phyloP scores from a whole-genome alignment of 73 alveolate genomes.

The Blepharisma japonicum region DNA sequence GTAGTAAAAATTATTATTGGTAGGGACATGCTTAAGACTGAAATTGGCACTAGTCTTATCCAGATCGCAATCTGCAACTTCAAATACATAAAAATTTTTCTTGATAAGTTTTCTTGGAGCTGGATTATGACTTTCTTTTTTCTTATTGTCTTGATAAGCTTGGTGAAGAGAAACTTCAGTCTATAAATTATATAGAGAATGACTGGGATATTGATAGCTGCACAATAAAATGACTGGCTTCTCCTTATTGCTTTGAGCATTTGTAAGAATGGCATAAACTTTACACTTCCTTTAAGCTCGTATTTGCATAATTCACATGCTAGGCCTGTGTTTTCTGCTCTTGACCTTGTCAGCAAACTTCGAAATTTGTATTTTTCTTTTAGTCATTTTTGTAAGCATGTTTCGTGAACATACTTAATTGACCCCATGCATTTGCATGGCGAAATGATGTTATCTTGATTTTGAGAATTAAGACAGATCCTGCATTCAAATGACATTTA shows the following conservation, averaged over 20 bases:
- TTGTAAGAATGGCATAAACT: neutral
- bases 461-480: too few species aligned
- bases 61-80: too few species aligned
- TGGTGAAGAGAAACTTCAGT: neutral
- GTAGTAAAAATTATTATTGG: too few species aligned
- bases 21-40: too few species aligned
- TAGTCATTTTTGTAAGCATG: constrained; percentile 48
- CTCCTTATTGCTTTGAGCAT: neutral
- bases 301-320: neutral
- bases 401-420: constrained; percentile 41
- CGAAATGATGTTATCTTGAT: too few species aligned
- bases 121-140: too few species aligned
- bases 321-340: neutral
- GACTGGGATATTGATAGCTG: neutral
- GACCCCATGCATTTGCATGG: neutral
- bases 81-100: too few species aligned
- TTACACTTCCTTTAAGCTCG: neutral
- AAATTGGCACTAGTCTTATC: too few species aligned
- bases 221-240: neutral
- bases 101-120: too few species aligned
- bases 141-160: neutral
- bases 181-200: neutral
- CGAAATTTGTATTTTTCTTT: constrained; percentile 32
- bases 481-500: too few species aligned
- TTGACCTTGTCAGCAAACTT: neutral